phyloP scores from a whole-genome alignment of 495 filamentous ascomycete species.

The Daldinia bambusicola region DNA sequence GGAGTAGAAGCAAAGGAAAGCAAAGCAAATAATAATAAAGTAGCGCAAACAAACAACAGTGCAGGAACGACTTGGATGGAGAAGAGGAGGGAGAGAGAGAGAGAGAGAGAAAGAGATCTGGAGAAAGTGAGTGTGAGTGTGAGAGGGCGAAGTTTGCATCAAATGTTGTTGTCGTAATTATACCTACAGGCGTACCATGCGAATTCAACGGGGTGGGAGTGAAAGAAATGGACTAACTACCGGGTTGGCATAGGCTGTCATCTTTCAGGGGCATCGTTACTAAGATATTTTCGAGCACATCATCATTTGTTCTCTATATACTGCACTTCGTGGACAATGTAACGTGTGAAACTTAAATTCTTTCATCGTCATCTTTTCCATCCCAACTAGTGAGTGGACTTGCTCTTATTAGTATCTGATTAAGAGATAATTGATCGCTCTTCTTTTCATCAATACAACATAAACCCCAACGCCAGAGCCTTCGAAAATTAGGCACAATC shows the following conservation, averaged over 20 bases:
- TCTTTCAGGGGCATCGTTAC: slow-evolving; percentile 27
- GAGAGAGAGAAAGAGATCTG: no score
- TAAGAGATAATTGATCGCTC: background rate
- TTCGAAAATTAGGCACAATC: background rate
- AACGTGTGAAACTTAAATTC: background rate
- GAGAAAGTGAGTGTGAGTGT: no score
- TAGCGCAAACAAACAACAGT: no score
- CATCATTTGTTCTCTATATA: slow-evolving; percentile 2
- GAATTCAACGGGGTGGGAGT: slow-evolving; percentile 29
- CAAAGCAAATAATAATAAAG: no score
- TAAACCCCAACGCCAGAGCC: slow-evolving; percentile 20
- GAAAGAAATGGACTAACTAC: slow-evolving; percentile 3
- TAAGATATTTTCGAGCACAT: slow-evolving; percentile 16
- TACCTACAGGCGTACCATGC: slow-evolving; percentile 31
- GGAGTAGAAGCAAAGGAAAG: no score
- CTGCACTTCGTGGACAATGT: background rate
- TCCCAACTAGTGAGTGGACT: background rate
- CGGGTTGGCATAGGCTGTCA: slow-evolving; percentile 40
- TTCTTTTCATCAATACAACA: slow-evolving; percentile 7
- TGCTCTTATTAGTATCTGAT: background rate
- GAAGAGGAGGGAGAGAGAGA: background rate
- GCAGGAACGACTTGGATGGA: background rate
- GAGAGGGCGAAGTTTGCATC: slow-evolving; percentile 7
- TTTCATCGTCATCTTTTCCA: background rate
- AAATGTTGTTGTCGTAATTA: slow-evolving; percentile 21